Evolutionary conservation across 345 rosid species (phyloP).

Genomic region (Geranium brycei): DNA sequence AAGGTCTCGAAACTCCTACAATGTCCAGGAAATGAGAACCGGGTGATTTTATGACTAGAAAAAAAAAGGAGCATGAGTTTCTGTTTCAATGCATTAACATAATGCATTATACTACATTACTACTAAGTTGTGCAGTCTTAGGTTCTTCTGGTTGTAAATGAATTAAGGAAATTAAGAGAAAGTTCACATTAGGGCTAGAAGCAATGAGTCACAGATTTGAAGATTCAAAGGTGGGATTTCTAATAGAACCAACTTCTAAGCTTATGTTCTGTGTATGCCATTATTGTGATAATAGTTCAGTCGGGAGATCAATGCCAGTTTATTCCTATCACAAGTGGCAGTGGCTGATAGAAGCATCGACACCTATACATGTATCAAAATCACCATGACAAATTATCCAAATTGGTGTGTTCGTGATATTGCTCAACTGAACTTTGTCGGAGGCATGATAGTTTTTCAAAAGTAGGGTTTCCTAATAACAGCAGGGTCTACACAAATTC

Average conservation of each 20-base stretch:
- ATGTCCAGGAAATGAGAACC: neutral
- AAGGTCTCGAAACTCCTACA: neutral
- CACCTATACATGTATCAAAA: neutral
- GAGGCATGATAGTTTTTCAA: too few relatives aligned
- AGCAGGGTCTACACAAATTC: neutral
- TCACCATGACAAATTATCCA: neutral
- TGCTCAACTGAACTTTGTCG: too few relatives aligned
- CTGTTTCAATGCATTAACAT: neutral
- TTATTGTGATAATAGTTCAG: neutral
- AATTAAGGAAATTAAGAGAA: neutral
- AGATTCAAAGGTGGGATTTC: neutral
- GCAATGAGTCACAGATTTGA: neutral
- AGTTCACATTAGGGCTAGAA: neutral
- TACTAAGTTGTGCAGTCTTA: neutral
- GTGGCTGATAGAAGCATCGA: neutral
- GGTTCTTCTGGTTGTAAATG: neutral
- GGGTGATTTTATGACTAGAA: neutral
- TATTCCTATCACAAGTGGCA: too few relatives aligned
- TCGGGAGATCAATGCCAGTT: neutral
- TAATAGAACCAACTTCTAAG: neutral
- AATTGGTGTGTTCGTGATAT: too few relatives aligned
- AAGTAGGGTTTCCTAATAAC: too few relatives aligned
- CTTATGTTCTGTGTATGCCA: neutral
- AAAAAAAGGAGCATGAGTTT: neutral
- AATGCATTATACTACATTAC: too few relatives aligned